These are phyloP conservation scores for Epichloe amarillans DNA, from an alignment of 2,329 filamentous ascomycete species.

Conservation along the genomic window DNA sequence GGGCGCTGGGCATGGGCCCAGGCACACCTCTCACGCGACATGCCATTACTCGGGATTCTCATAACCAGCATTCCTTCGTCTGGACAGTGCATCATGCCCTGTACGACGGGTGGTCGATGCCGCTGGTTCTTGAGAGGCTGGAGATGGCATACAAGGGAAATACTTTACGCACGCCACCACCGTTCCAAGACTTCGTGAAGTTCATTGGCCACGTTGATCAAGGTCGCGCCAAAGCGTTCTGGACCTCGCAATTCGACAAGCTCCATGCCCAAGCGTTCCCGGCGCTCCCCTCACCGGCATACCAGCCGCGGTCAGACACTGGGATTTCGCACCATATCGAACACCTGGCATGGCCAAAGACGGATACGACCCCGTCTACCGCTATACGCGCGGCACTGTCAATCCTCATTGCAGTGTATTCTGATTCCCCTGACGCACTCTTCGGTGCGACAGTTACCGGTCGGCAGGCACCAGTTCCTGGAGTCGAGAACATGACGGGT, in stretches of 20 bases:
- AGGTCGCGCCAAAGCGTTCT: not conserved
- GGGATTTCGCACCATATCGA: conserved; percentile 23
- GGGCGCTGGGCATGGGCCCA: conserved; percentile 22
- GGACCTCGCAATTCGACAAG: conserved; percentile 1
- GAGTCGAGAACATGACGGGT: conserved; percentile 14
- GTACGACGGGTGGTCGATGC: conserved; percentile 39
- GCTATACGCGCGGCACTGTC: conserved; percentile 12
- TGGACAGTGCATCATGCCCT: conserved; percentile 31
- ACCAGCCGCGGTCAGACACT: conserved; percentile 8
- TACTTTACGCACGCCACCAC: conserved; percentile 12
- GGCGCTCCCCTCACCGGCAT: not conserved
- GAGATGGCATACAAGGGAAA: conserved; percentile 21
- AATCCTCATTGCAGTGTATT: conserved; percentile 22
- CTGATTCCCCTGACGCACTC: conserved; percentile 18
- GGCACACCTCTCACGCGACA: conserved; percentile 28
- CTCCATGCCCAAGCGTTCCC: not conserved
- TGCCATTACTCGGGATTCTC: conserved; percentile 20
- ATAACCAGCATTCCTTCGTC: conserved; percentile 26
- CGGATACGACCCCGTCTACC: conserved; percentile 7
- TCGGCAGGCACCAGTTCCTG: conserved; percentile 11
- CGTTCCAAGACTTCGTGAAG: conserved; percentile 28
- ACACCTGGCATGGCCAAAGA: conserved; percentile 11
- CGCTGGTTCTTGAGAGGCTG: conserved; percentile 26
- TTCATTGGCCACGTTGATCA: conserved; percentile 11
- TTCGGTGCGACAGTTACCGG: conserved; percentile 15